phyloP scores from a whole-genome alignment of 2,329 filamentous ascomycete genomes.

The Plenodomus biglobosus region DNA sequence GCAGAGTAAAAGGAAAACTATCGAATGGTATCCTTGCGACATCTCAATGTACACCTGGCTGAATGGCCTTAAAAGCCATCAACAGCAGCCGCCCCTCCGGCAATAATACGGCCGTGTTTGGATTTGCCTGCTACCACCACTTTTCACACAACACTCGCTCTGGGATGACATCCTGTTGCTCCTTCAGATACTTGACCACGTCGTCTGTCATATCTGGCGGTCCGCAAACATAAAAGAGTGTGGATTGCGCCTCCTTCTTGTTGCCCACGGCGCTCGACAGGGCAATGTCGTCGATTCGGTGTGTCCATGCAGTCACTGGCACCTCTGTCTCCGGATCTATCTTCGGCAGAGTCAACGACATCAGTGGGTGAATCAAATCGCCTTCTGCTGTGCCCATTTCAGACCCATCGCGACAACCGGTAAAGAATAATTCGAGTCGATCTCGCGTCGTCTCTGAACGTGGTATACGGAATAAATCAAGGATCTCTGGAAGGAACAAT shows the following conservation, averaged over 20 bases:
- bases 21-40: conserved; percentile 1
- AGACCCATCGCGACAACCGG: conserved; percentile 35
- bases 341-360: conserved; percentile 36
- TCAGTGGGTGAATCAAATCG: conserved; percentile 35
- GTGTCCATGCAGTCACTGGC: conserved; percentile 35
- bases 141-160: conserved; percentile 53
- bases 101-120: neutral
- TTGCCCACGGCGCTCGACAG: conserved; percentile 45
- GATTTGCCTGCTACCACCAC: conserved; percentile 49
- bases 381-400: conserved; percentile 26
- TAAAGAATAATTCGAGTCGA: conserved; percentile 43
- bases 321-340: conserved; percentile 34
- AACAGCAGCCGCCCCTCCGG: neutral
- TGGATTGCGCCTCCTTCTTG: conserved; percentile 38
- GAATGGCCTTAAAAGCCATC: neutral
- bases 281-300: conserved; percentile 42
- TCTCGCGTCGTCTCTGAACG: conserved; percentile 30
- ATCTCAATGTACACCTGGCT: neutral
- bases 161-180: conserved; percentile 42
- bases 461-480: conserved; percentile 35
- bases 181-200: conserved; percentile 45
- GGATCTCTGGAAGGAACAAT: conserved; percentile 41
- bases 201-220: conserved; percentile 53
- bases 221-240: conserved; percentile 53
- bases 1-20: neutral